Evolutionary conservation across 306 rosid species (phyloP).

Genomic region (Inga oerstediana): DNA sequence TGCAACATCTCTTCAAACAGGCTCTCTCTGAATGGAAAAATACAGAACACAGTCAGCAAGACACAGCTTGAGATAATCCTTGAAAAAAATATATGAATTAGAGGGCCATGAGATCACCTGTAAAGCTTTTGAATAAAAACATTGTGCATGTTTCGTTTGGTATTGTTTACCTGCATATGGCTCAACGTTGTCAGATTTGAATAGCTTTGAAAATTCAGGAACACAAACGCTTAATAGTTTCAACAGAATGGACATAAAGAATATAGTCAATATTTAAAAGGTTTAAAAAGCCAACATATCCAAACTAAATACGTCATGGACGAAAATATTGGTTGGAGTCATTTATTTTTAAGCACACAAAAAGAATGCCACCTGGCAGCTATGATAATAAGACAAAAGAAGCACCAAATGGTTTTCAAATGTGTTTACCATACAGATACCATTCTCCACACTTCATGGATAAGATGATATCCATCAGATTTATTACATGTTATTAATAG

Average conservation of each 20-base stretch:
- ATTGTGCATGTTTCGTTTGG: slow-evolving; percentile 84
- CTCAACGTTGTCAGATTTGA: background rate
- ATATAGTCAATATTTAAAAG: background rate
- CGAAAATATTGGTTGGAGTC: background rate
- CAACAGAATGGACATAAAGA: background rate
- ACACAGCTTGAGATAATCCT: background rate
- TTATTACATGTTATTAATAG: background rate
- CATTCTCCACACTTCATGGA: background rate
- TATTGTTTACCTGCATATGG: slow-evolving; percentile 70
- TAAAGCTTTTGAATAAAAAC: slow-evolving; percentile 87
- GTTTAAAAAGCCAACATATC: background rate
- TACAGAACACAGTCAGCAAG: slow-evolving; percentile 28
- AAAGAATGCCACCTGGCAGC: background rate
- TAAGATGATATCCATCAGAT: slow-evolving; percentile 15
- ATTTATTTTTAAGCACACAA: background rate
- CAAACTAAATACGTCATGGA: background rate
- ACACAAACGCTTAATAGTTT: background rate
- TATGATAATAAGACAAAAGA: background rate
- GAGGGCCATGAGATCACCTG: slow-evolving; percentile 51
- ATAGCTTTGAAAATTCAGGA: slow-evolving; percentile 24
- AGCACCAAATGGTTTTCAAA: background rate
- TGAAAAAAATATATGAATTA: background rate
- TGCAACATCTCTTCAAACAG: no score
- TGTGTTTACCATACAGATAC: background rate
- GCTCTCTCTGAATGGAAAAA: slow-evolving; percentile 45